A percentile compares a stretch with the other conserved stretches of the same genome.
Evolutionary conservation across 495 filamentous ascomycete species (phyloP).

Genomic region (Trichoderma parareesei): DNA sequence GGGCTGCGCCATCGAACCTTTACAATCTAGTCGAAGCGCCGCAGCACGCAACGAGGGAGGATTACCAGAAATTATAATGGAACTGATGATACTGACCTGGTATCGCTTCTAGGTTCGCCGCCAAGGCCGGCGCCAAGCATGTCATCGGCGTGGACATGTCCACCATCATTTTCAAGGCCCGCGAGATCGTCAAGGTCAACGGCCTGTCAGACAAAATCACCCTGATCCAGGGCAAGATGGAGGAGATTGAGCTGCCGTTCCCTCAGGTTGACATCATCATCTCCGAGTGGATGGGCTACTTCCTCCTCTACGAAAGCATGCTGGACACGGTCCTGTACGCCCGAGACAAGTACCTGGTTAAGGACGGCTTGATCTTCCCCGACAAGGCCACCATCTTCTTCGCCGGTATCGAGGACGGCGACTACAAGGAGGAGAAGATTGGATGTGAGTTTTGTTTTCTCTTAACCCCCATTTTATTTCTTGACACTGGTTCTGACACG

Average conservation of each 20-base stretch:
- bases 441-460: slow-evolving; percentile 38
- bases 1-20: background rate
- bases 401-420: slow-evolving; percentile 77
- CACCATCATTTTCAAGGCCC: slow-evolving; percentile 83
- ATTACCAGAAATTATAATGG: background rate
- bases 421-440: slow-evolving; percentile 70
- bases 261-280: slow-evolving; percentile 88
- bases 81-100: slow-evolving; percentile 12
- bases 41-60: background rate
- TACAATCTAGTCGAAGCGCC: background rate
- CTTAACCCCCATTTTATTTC: background rate
- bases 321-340: slow-evolving; percentile 88
- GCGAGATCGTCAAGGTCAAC: slow-evolving; percentile 77
- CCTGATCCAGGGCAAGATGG: slow-evolving; percentile 78
- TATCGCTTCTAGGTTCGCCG: slow-evolving; percentile 57
- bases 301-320: slow-evolving; percentile 90
- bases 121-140: slow-evolving; percentile 80
- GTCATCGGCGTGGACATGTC: slow-evolving; percentile 97
- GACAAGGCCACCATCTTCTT: slow-evolving; percentile 81
- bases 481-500: background rate
- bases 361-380: slow-evolving; percentile 79
- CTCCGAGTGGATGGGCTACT: slow-evolving; percentile 98
- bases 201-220: slow-evolving; percentile 72
- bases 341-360: slow-evolving; percentile 70
- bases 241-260: slow-evolving; percentile 75